Evolutionary conservation across 306 rosid genomes (phyloP).

Genomic region (Lupinus albus): DNA sequence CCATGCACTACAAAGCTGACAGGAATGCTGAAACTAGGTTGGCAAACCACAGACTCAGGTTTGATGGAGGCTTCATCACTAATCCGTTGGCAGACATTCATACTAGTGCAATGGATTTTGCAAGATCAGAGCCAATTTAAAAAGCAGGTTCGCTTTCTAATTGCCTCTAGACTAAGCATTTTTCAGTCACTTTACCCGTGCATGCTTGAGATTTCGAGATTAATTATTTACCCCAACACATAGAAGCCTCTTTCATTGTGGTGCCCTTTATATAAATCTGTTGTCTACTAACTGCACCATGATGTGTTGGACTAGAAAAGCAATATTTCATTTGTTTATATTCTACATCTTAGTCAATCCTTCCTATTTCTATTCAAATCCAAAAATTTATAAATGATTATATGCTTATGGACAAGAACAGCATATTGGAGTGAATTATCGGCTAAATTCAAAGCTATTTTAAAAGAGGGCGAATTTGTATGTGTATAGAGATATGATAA

Average conservation of each 20-base stretch:
- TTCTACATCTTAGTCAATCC: conserved; percentile 28
- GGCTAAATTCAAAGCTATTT: conserved; percentile 39
- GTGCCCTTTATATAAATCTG: conserved; percentile 33
- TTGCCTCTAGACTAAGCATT: conserved; percentile 11
- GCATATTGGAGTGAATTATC: conserved; percentile 33
- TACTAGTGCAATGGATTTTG: conserved; percentile 48
- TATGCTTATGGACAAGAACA: conserved; percentile 17
- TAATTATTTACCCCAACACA: background rate
- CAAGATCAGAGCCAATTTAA: conserved; percentile 40
- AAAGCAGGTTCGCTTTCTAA: conserved; percentile 43
- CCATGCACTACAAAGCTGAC: conserved; percentile 48
- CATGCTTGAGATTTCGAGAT: conserved; percentile 3
- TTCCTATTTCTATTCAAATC: no score
- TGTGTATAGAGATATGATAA: conserved; percentile 50
- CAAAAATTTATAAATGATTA: no score
- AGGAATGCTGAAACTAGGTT: conserved; percentile 49
- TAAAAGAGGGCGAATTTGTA: conserved; percentile 48
- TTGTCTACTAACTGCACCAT: conserved; percentile 23
- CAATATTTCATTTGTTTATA: conserved; percentile 14
- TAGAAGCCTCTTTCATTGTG: no score
- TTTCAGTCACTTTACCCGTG: background rate
- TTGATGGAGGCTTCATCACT: conserved; percentile 73
- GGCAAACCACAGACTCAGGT: conserved; percentile 54
- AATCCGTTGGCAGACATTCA: conserved; percentile 83
- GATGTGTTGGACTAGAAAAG: conserved; percentile 6